phyloP scores from a whole-genome alignment of 2,329 filamentous ascomycete genomes.

The Nemania diffusa region DNA sequence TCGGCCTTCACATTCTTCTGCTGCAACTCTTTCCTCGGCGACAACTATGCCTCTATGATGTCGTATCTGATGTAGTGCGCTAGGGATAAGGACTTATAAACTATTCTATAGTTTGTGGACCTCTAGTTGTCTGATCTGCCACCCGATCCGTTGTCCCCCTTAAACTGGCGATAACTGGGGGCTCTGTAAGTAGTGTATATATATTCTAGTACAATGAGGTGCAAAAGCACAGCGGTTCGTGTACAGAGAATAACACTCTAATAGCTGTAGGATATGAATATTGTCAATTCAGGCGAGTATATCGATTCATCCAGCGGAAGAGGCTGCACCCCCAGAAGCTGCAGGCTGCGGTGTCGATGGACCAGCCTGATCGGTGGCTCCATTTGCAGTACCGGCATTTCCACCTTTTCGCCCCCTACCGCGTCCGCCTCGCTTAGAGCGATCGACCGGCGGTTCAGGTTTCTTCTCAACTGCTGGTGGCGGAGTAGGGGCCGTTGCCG shows the following conservation, averaged over 20 bases:
- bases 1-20: not conserved
- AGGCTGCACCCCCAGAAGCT: conserved; percentile 9
- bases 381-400: conserved; percentile 29
- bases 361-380: conserved; percentile 24
- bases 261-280: not conserved
- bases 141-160: not conserved
- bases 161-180: not conserved
- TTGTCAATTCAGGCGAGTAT: not conserved
- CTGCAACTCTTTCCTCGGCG: not conserved
- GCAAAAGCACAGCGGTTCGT: not conserved
- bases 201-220: not conserved
- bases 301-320: conserved; percentile 35
- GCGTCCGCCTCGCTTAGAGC: conserved; percentile 47
- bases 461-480: conserved; percentile 42
- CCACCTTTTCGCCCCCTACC: conserved; percentile 47
- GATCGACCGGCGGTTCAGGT: conserved; percentile 41
- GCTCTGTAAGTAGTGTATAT: not conserved
- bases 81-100: not conserved
- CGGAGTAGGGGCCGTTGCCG: conserved; percentile 27
- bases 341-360: conserved; percentile 30
- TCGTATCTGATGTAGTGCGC: not conserved
- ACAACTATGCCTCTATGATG: not conserved
- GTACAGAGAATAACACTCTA: not conserved
- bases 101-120: not conserved
- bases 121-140: not conserved